phyloP scores from a whole-genome alignment of 371 early-diverging fungal genomes.

The Mucor sp. region DNA sequence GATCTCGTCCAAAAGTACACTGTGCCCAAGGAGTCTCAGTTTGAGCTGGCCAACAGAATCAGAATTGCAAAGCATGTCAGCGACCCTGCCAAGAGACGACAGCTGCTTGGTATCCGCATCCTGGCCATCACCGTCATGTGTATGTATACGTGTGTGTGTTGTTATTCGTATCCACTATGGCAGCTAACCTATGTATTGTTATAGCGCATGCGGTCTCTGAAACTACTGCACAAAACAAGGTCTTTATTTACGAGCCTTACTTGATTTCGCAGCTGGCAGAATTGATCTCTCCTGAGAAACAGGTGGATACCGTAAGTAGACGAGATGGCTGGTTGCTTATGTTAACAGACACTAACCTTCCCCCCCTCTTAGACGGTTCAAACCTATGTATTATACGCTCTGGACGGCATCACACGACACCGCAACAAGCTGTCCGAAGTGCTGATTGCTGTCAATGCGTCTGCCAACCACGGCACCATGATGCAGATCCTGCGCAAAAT shows the following conservation, averaged over 20 bases:
- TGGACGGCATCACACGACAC: slow-evolving; percentile 84
- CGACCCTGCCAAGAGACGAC: slow-evolving; percentile 47
- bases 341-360: neutral
- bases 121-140: slow-evolving; percentile 80
- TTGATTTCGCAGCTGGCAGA: slow-evolving; percentile 80
- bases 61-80: slow-evolving; percentile 69
- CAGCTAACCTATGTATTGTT: neutral
- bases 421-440: slow-evolving; percentile 79
- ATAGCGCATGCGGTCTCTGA: slow-evolving; percentile 67
- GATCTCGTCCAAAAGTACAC: slow-evolving; percentile 57
- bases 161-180: no score
- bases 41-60: slow-evolving; percentile 78
- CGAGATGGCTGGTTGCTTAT: neutral
- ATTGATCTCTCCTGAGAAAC: slow-evolving; percentile 70
- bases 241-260: slow-evolving; percentile 90
- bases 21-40: slow-evolving; percentile 78
- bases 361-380: slow-evolving; percentile 69
- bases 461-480: slow-evolving; percentile 91
- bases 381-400: slow-evolving; percentile 74
- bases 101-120: slow-evolving; percentile 74
- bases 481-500: slow-evolving; percentile 79
- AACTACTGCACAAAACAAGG: slow-evolving; percentile 68
- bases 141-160: slow-evolving; percentile 17
- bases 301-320: slow-evolving; percentile 28
- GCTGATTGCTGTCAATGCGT: slow-evolving; percentile 84